These are phyloP conservation scores for Pythium utonaiense DNA, from an alignment of 352 stramenopile genomes.

Conservation along the genomic window DNA sequence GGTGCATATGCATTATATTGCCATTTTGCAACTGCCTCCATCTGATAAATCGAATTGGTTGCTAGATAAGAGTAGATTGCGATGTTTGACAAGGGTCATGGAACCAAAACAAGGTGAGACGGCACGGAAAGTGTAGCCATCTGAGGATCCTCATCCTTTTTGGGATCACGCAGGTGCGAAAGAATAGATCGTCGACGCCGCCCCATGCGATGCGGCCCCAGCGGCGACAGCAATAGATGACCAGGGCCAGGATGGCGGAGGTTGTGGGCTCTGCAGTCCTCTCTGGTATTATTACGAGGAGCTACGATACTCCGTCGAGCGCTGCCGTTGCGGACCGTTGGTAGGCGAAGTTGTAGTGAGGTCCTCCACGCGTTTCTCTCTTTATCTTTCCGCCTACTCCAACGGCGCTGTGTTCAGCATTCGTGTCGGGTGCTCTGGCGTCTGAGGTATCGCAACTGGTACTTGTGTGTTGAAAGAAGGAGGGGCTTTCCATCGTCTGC, in stretches of 20 bases:
- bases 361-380: neutral
- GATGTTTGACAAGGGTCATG: neutral
- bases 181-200: neutral
- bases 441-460: neutral
- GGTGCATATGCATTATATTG: constrained; percentile 21
- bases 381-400: neutral
- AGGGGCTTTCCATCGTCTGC: neutral
- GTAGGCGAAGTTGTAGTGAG: neutral
- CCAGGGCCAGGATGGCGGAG: neutral
- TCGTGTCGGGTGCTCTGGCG: neutral
- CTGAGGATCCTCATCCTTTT: neutral
- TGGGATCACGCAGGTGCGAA: neutral
- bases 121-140: constrained; percentile 15
- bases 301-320: neutral
- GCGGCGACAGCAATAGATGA: neutral
- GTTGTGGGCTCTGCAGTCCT: neutral
- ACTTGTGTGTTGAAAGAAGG: neutral
- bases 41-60: neutral
- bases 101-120: neutral
- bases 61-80: neutral
- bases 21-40: neutral
- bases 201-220: neutral
- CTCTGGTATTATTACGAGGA: neutral
- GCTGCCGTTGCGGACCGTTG: neutral
- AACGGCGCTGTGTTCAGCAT: neutral